Conservation (phyloP, 169 alveolate genomes). For the Eimeria praecox region DNA sequence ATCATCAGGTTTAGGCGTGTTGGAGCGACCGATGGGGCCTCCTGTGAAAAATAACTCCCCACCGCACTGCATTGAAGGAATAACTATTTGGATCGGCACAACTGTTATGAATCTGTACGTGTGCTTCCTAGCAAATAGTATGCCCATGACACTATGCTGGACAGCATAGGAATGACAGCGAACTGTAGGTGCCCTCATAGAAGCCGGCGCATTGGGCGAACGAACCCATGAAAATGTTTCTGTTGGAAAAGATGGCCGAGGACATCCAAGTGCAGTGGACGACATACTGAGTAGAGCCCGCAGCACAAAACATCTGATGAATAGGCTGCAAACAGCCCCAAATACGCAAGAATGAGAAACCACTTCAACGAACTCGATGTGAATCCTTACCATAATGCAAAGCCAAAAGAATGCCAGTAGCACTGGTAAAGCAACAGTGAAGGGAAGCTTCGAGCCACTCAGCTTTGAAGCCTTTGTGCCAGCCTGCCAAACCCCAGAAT, state of each 20-base stretch:
- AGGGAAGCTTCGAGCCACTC: constrained; percentile 42
- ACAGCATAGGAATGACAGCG: background rate
- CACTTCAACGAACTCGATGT: background rate
- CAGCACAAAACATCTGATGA: background rate
- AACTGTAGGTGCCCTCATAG: background rate
- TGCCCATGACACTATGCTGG: background rate
- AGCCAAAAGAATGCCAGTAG: constrained; percentile 75
- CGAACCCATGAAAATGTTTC: constrained; percentile 93
- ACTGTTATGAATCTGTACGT: background rate
- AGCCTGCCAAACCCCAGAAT: constrained; percentile 43
- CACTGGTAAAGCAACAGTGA: constrained; percentile 60
- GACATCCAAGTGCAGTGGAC: constrained; percentile 95
- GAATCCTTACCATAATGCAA: constrained; percentile 63
- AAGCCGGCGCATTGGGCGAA: background rate
- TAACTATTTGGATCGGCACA: background rate
- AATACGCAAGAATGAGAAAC: background rate
- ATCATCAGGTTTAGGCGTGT: constrained; percentile 95
- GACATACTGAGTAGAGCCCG: constrained; percentile 88
- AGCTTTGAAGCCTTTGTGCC: background rate
- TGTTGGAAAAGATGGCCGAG: constrained; percentile 96
- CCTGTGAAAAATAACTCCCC: background rate
- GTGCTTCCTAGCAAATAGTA: background rate
- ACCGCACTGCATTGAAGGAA: background rate
- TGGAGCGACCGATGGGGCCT: constrained; percentile 93
- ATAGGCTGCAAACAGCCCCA: background rate